These are phyloP conservation scores for Pichia sp. DNA, from an alignment of 1,139 yeast species.

Conservation along the genomic window DNA sequence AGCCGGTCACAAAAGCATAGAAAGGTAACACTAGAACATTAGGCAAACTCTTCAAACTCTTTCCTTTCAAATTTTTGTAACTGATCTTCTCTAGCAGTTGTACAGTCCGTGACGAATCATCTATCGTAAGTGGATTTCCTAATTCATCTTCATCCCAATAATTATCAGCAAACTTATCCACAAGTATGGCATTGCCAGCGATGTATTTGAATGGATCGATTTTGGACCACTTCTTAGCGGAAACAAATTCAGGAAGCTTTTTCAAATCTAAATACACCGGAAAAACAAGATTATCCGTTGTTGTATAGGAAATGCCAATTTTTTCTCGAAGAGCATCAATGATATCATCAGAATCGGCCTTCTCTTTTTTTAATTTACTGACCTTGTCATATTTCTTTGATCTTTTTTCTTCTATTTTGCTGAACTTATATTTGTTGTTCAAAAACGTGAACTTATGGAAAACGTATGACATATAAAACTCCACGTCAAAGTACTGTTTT, in stretches of 20 bases:
- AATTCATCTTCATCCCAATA: conserved; percentile 24
- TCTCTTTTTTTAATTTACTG: conserved; percentile 40
- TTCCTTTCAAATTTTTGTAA: conserved; percentile 10
- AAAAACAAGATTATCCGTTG: conserved; percentile 41
- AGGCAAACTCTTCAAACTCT: not conserved
- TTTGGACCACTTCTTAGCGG: conserved; percentile 41
- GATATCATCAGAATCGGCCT: conserved; percentile 41
- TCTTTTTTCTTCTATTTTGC: conserved; percentile 39
- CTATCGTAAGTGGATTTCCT: conserved; percentile 18
- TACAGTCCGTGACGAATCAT: conserved; percentile 13
- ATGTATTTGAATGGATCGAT: conserved; percentile 33
- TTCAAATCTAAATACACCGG: conserved; percentile 54
- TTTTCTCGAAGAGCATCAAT: conserved; percentile 47
- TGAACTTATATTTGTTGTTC: conserved; percentile 33
- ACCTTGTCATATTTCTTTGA: conserved; percentile 42
- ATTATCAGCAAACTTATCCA: conserved; percentile 33
- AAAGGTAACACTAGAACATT: not conserved
- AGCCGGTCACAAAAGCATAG: not conserved
- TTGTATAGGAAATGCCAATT: conserved; percentile 39
- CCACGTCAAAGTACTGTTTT: conserved; percentile 35
- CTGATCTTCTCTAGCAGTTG: conserved; percentile 18
- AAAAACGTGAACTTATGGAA: conserved; percentile 48
- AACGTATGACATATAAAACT: conserved; percentile 44
- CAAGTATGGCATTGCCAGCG: conserved; percentile 45
- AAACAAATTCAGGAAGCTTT: conserved; percentile 35